Conservation (phyloP, 495 filamentous ascomycete genomes). For the Tirmania nivea region DNA sequence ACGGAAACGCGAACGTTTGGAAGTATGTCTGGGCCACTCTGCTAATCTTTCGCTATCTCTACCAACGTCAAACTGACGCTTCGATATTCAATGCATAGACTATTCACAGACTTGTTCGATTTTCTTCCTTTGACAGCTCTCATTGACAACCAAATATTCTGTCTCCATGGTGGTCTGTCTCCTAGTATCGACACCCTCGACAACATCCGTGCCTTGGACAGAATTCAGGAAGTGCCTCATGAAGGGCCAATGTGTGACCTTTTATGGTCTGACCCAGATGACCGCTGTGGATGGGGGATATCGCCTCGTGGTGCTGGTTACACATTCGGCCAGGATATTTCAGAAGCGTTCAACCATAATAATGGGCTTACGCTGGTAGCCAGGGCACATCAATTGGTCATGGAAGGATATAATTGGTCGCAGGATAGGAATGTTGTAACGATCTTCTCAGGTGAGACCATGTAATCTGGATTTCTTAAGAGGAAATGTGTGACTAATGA, state of each 20-base stretch:
- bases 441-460: conserved; percentile 74
- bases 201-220: conserved; percentile 86
- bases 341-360: conserved; percentile 98
- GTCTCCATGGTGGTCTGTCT: conserved; percentile 86
- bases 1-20: conserved; percentile 98
- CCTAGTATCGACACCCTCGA: conserved; percentile 96
- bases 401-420: conserved; percentile 98
- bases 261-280: conserved; percentile 94
- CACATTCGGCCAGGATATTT: conserved; percentile 98
- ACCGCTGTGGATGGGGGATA: conserved; percentile 96
- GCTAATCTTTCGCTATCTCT: not conserved
- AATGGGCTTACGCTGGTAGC: conserved; percentile 92
- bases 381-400: conserved; percentile 84
- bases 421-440: conserved; percentile 93
- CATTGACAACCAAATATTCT: conserved; percentile 99
- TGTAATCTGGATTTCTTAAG: not conserved
- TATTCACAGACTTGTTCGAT: conserved; percentile 94
- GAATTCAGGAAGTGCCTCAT: conserved; percentile 95
- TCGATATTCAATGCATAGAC: conserved; percentile 3
- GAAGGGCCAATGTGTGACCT: conserved; percentile 98
- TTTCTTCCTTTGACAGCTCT: conserved; percentile 94
- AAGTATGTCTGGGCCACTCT: conserved; percentile 38
- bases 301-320: conserved; percentile 92
- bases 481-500: conserved; percentile 11
- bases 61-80: conserved; percentile 1